Evolutionary conservation across 2,329 filamentous ascomycete species (phyloP).

Genomic region (Exophiala oligosperma): DNA sequence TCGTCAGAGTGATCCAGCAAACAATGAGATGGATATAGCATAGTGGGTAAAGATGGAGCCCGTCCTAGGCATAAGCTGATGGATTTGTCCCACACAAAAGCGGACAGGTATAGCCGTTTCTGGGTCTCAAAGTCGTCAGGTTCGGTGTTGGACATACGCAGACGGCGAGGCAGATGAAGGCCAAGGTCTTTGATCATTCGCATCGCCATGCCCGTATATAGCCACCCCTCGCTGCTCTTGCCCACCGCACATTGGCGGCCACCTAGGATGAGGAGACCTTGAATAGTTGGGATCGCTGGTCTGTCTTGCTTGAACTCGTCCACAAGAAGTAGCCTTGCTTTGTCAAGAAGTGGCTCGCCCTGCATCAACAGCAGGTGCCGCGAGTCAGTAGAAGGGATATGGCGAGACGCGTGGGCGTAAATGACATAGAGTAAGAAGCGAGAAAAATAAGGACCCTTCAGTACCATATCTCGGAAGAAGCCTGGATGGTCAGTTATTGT

Average conservation of each 20-base stretch:
- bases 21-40: not conserved
- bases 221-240: not conserved
- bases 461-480: not conserved
- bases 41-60: not conserved
- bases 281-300: not conserved
- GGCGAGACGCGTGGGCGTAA: not conserved
- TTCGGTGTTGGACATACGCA: not conserved
- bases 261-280: not conserved
- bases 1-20: not conserved
- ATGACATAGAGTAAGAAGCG: not conserved
- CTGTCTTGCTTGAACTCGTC: not conserved
- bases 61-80: not conserved
- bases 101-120: not conserved
- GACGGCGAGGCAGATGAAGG: not conserved
- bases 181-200: constrained; percentile 1
- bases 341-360: not conserved
- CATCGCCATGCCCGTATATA: not conserved
- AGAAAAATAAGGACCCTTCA: not conserved
- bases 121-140: not conserved
- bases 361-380: not conserved
- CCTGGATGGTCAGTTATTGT: not conserved
- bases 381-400: not conserved
- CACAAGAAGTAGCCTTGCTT: not conserved
- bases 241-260: not conserved
- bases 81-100: not conserved